Evolutionary conservation across 2,329 filamentous ascomycete species (phyloP).

Genomic region (Ophiosphaerella herpotricha): DNA sequence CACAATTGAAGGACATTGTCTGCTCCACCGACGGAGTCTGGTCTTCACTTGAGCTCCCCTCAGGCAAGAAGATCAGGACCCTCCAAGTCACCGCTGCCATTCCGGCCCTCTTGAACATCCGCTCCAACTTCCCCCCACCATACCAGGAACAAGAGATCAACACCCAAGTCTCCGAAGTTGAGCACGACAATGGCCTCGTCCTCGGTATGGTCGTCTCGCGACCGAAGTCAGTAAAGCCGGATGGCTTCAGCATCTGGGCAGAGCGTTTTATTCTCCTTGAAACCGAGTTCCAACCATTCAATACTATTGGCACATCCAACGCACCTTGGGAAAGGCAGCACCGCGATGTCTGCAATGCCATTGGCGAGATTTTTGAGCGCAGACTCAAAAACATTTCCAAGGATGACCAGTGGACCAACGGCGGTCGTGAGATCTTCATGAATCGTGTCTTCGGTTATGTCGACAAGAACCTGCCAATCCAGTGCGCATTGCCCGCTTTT

Average conservation of each 20-base stretch:
- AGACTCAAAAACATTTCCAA: conserved; percentile 34
- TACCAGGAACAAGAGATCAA: conserved; percentile 23
- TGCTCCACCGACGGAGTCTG: conserved; percentile 18
- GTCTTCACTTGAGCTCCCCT: conserved; percentile 23
- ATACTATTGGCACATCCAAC: conserved; percentile 18
- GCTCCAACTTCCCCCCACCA: conserved; percentile 28
- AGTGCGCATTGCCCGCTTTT: conserved; percentile 58
- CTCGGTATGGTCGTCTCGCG: conserved; percentile 29
- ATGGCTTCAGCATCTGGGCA: conserved; percentile 31
- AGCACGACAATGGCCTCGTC: conserved; percentile 25
- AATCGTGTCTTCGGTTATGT: conserved; percentile 35
- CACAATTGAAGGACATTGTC: conserved; percentile 22
- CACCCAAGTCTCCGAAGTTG: conserved; percentile 25
- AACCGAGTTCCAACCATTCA: conserved; percentile 31
- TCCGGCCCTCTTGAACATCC: conserved; percentile 23
- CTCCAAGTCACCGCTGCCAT: conserved; percentile 21
- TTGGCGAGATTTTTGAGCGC: conserved; percentile 35
- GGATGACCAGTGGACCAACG: conserved; percentile 34
- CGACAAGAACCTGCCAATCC: conserved; percentile 30
- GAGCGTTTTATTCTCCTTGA: conserved; percentile 36
- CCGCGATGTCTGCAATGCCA: conserved; percentile 18
- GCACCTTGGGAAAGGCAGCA: conserved; percentile 26
- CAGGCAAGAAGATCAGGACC: conserved; percentile 30
- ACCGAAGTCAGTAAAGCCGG: conserved; percentile 26
- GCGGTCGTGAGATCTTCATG: conserved; percentile 30